Percentiles rank a stretch among this genome's conserved stretches.
phyloP scores from a whole-genome alignment of 305 asterid genomes.

The Solanum hybrid region DNA sequence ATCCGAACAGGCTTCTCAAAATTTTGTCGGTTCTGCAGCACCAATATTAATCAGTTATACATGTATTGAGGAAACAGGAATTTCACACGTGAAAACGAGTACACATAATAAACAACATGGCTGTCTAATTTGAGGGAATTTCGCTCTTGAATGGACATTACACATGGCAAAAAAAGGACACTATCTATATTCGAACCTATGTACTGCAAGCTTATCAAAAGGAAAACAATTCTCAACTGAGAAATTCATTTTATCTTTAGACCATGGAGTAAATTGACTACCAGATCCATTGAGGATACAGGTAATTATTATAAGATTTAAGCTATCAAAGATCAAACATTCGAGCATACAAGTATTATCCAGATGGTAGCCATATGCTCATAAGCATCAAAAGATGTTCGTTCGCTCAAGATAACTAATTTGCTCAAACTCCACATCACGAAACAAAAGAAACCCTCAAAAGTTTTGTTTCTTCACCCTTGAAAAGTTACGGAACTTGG shows the following conservation, averaged over 20 bases:
- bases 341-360: neutral
- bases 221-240: neutral
- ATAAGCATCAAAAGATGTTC: neutral
- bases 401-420: neutral
- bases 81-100: neutral
- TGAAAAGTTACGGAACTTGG: neutral
- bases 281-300: neutral
- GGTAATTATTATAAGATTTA: neutral
- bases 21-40: conserved; percentile 14
- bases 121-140: neutral
- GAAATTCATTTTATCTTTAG: neutral
- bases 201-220: neutral
- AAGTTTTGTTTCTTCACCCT: neutral
- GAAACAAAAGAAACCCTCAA: neutral
- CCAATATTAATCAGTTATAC: neutral
- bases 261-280: neutral
- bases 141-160: neutral
- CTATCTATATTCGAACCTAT: neutral
- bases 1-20: conserved; percentile 18
- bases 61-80: neutral
- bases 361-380: neutral
- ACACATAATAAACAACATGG: neutral
- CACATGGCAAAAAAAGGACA: neutral
- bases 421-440: neutral
- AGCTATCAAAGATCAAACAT: neutral